A percentile compares a stretch with the other conserved stretches of the same genome.
Evolutionary conservation across 495 filamentous ascomycete species (phyloP).

Genomic region (Podospora australis): DNA sequence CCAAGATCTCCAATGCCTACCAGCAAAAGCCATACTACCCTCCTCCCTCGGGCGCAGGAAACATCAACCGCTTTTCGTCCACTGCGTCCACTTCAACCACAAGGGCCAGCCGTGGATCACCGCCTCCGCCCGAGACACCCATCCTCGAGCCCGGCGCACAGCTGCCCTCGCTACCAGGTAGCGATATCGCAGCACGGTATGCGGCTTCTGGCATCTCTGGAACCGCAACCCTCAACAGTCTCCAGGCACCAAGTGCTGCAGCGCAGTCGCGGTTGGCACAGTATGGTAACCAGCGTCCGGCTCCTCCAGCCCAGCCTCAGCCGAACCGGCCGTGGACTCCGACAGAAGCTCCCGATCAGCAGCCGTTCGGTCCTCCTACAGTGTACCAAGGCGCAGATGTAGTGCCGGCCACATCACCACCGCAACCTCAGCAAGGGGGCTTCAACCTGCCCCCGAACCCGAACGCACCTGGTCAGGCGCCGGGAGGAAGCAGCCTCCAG

Average conservation of each 20-base stretch:
- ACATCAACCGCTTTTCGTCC: constrained; percentile 74
- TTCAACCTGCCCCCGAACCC: constrained; percentile 29
- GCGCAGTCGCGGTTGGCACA: constrained; percentile 69
- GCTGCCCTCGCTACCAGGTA: constrained; percentile 47
- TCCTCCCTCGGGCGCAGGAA: constrained; percentile 30
- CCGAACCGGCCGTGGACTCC: constrained; percentile 86
- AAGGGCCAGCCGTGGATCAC: constrained; percentile 82
- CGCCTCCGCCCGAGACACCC: constrained; percentile 94
- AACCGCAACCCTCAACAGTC: constrained; percentile 66
- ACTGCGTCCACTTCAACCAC: constrained; percentile 92
- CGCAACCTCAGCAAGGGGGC: constrained; percentile 18
- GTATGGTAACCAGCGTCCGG: constrained; percentile 53
- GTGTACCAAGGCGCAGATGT: constrained; percentile 79
- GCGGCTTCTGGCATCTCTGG: constrained; percentile 84
- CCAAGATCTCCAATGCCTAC: constrained; percentile 40
- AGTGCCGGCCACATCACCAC: constrained; percentile 31
- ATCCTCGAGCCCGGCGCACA: constrained; percentile 58
- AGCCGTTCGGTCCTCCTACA: constrained; percentile 86
- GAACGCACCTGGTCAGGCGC: constrained; percentile 19
- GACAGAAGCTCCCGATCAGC: constrained; percentile 80
- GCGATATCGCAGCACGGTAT: constrained; percentile 83
- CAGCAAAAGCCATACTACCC: constrained; percentile 46
- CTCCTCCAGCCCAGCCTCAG: constrained; percentile 31
- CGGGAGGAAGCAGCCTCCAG: constrained; percentile 27
- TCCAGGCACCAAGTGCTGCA: constrained; percentile 79